Evolutionary conservation across 2,329 filamentous ascomycete species (phyloP), one percentile per base, ranked within the genome.

Genomic region (Aspergillus arachidicola): DNA sequence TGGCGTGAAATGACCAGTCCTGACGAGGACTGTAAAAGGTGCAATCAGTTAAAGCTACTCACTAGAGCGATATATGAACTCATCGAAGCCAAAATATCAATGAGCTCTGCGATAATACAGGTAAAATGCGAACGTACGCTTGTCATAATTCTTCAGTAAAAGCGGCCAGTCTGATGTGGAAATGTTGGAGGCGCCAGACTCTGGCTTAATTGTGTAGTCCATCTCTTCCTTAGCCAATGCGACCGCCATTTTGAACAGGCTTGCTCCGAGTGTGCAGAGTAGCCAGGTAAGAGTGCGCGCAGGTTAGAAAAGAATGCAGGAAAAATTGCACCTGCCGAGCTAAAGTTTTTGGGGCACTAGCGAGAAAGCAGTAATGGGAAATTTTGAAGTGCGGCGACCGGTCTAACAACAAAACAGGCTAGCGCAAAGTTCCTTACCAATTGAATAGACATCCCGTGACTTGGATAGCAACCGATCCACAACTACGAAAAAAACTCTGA

Each of bases 1-100:
- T 61, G 95, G 95, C 38, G 94, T 98, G 83, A 96, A 99, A 82
- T 99, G 94, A 68, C 92, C 93, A 70, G 94, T 97, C 77, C 94
- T 91, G 73, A 97, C 91, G 72, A 95, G 89, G 73, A 98, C 92
- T 94, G 64, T 70, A 66, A 43, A 36, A 21, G 41, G 41, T 41
- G 14, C 14, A 56, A 66, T 69, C 58, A 71, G 66, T 55, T 59
- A 51, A 45, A 53, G 41, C 57, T 67, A 64, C 64, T 62, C 63
- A 50, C 12, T 45, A 41, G 16, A 43, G 41, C 46, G 23, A 54
- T 21, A 64, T 28, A 46, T 34, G 51, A 46, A 12, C 6, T 60
- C 34, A 23, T 51, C 28, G 6, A 26, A 50, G 55, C 23, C 50
- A 57, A 0, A n/a, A n/a, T 32, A 34, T 30, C 19, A 32, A 57